phyloP scores from a whole-genome alignment of 768 basidiomycete species.

The Astraeus odoratus region DNA sequence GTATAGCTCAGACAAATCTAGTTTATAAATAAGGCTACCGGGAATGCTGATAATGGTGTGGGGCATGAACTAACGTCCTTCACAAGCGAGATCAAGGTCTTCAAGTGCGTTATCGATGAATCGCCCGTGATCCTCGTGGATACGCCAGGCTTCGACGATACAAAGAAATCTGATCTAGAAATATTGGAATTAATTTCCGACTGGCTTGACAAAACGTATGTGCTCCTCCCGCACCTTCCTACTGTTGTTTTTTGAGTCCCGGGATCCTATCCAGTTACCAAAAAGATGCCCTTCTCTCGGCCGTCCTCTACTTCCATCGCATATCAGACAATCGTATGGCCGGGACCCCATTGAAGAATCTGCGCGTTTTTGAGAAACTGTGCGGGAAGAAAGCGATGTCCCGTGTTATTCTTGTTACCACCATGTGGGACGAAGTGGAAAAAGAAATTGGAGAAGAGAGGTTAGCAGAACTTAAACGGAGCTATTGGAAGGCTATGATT shows the following conservation, averaged over 20 bases:
- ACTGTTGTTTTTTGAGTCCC: not conserved
- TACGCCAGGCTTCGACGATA: constrained; percentile 51
- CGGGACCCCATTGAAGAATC: constrained; percentile 27
- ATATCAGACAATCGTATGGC: constrained; percentile 34
- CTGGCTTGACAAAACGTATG: not conserved
- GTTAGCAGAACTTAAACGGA: constrained; percentile 4
- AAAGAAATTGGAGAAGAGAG: constrained; percentile 13
- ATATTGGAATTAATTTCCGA: constrained; percentile 38
- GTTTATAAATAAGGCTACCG: constrained; percentile 10
- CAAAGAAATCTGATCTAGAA: constrained; percentile 34
- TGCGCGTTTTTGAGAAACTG: constrained; percentile 25
- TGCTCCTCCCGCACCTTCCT: not conserved
- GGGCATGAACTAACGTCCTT: constrained; percentile 10
- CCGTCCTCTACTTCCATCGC: constrained; percentile 34
- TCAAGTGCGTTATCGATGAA: constrained; percentile 11
- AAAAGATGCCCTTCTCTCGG: constrained; percentile 18
- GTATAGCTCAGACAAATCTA: not conserved
- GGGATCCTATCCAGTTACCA: constrained; percentile 6
- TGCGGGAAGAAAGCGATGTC: constrained; percentile 24
- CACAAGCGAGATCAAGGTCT: constrained; percentile 3
- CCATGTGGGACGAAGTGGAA: constrained; percentile 16
- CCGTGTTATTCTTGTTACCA: constrained; percentile 25
- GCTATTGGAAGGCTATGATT: not conserved
- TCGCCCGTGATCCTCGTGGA: constrained; percentile 38
- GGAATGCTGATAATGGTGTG: not conserved